Conservation (phyloP, 371 early-diverging fungal genomes). For the Saksenaea oblongispora region DNA sequence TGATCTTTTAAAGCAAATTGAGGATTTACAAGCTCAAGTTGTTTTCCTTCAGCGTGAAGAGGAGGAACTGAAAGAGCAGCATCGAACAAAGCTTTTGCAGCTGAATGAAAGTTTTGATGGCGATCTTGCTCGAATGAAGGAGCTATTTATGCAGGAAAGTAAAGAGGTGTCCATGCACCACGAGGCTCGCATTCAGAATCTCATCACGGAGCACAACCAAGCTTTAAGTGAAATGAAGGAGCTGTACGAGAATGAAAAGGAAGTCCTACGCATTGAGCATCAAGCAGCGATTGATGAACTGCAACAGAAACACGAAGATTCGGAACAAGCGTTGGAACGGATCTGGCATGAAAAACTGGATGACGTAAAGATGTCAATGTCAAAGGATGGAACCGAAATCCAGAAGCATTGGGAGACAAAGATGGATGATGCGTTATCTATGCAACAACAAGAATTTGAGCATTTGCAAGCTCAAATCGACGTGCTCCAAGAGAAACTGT, state of each 20-base stretch:
- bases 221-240: slow-evolving; percentile 22
- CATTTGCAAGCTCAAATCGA: slow-evolving; percentile 33
- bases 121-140: slow-evolving; percentile 13
- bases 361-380: slow-evolving; percentile 35
- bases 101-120: slow-evolving; percentile 6
- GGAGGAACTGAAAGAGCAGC: neutral
- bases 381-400: slow-evolving; percentile 33
- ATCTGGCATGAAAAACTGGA: slow-evolving; percentile 36
- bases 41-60: neutral
- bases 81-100: slow-evolving; percentile 4
- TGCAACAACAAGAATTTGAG: slow-evolving; percentile 6
- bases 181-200: slow-evolving; percentile 33
- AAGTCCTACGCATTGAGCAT: slow-evolving; percentile 27
- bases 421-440: slow-evolving; percentile 18
- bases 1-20: neutral
- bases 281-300: slow-evolving; percentile 21
- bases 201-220: slow-evolving; percentile 28
- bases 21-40: neutral
- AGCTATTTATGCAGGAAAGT: slow-evolving; percentile 26
- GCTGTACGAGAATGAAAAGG: slow-evolving; percentile 22
- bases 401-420: slow-evolving; percentile 40
- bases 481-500: slow-evolving; percentile 38
- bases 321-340: neutral
- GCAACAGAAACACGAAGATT: slow-evolving; percentile 8
- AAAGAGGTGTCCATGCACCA: slow-evolving; percentile 26